Evolutionary conservation across 305 asterid genomes (phyloP).

Genomic region (Fraxinus baroniana): DNA sequence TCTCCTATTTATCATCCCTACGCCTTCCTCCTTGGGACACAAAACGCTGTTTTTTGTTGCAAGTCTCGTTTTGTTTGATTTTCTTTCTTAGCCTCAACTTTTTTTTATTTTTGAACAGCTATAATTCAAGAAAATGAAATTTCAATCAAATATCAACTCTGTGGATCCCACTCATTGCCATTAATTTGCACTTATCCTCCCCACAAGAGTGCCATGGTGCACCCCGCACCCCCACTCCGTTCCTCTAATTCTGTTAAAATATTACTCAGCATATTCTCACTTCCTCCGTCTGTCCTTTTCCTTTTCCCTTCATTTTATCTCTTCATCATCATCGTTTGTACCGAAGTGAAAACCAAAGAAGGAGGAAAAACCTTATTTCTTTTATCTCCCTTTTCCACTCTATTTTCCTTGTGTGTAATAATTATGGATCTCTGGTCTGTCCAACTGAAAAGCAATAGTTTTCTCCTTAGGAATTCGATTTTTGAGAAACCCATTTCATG

Average conservation of each 20-base stretch:
- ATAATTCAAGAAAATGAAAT: neutral
- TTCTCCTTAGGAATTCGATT: constrained; percentile 35
- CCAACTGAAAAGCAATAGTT: constrained; percentile 39
- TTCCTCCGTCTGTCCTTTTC: neutral
- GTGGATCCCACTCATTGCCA: neutral
- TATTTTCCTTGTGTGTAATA: neutral
- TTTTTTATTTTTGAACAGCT: neutral
- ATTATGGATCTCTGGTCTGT: constrained; percentile 50
- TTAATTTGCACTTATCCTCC: constrained; percentile 27
- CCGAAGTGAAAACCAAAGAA: neutral
- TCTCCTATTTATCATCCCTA: too few relatives aligned
- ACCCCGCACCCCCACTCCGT: neutral
- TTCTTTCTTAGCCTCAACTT: too few relatives aligned
- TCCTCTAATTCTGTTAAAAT: constrained; percentile 13
- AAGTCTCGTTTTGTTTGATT: too few relatives aligned
- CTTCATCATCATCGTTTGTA: neutral
- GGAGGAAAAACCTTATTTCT: neutral
- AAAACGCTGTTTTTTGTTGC: too few relatives aligned
- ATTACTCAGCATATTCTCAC: constrained; percentile 32
- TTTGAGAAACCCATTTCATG: constrained; percentile 37
- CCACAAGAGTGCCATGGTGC: neutral
- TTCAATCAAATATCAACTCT: neutral
- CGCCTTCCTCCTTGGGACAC: too few relatives aligned
- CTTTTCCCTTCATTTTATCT: neutral
- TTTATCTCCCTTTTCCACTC: neutral